A percentile compares a stretch with the other conserved stretches of the same genome.
These are phyloP conservation scores for Phytophthora citricola DNA, from an alignment of 352 stramenopile species.

Conservation along the genomic window DNA sequence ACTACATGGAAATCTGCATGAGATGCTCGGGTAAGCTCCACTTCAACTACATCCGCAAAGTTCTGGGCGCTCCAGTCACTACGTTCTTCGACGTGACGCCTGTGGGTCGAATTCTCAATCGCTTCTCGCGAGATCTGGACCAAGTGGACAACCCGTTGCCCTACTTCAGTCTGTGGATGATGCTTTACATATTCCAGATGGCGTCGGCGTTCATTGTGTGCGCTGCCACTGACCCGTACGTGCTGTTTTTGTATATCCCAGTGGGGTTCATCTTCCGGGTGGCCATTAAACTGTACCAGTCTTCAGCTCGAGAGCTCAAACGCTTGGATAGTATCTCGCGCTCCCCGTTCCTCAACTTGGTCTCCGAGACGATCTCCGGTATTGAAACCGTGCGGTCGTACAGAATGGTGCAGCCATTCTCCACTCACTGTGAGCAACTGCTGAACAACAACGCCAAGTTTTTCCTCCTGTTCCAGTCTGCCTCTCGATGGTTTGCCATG, in stretches of 20 bases:
- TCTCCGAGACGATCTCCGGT: slow-evolving; percentile 93
- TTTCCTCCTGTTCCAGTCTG: slow-evolving; percentile 46
- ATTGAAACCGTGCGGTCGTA: slow-evolving; percentile 92
- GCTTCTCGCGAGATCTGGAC: slow-evolving; percentile 70
- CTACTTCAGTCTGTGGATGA: slow-evolving; percentile 58
- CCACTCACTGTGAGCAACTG: slow-evolving; percentile 38
- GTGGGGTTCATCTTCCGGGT: slow-evolving; percentile 35
- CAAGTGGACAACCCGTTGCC: slow-evolving; percentile 65
- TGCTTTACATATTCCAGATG: slow-evolving; percentile 58
- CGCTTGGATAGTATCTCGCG: slow-evolving; percentile 93
- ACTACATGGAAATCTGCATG: slow-evolving; percentile 62
- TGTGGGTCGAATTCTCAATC: slow-evolving; percentile 68
- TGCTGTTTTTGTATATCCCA: slow-evolving; percentile 62
- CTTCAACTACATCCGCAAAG: slow-evolving; percentile 50
- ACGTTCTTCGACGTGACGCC: slow-evolving; percentile 76
- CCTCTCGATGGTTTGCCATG: slow-evolving; percentile 93
- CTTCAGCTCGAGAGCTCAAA: slow-evolving; percentile 89
- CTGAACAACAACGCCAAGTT: slow-evolving; percentile 52
- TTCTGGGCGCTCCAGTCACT: slow-evolving; percentile 61
- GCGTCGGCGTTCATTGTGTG: slow-evolving; percentile 50
- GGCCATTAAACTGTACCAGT: slow-evolving; percentile 83
- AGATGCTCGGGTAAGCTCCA: slow-evolving; percentile 51
- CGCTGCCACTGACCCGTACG: slow-evolving; percentile 48
- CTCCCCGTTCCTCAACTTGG: slow-evolving; percentile 92
- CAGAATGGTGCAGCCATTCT: slow-evolving; percentile 48